Evolutionary conservation across 2,329 filamentous ascomycete genomes (phyloP), one percentile per base, ranked within the genome.

Genomic region (Xylariaceae sp.): DNA sequence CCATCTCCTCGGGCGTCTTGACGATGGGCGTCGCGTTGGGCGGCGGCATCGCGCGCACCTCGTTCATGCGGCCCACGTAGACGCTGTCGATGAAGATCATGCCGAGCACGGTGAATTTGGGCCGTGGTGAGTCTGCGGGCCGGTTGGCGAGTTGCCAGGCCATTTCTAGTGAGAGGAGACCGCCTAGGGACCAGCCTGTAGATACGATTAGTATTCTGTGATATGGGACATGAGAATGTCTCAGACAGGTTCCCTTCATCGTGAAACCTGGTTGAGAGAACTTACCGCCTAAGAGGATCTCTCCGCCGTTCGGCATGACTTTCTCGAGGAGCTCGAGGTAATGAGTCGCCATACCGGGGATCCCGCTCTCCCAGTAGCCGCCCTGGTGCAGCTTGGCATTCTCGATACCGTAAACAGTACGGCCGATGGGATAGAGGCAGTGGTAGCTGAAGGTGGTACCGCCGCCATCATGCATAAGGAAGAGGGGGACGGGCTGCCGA

Each of bases 401-500:
- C 60, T 76, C 72, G 57, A 86, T 81, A 55, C 77, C 83, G 62
- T 80, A 83, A 44, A 83, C 70, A 15, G 74, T 71, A 4, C 83
- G 80, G 39, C 72, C 70, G 18, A 85, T 73, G 1, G 74, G 67
- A 15, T 78, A 75, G 3, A 86, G 74, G 62, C 78, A 80, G 70
- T 82, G 77, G 69, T 86, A 86, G 64, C 76, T 77, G 67, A 82
- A 84, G 2, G 78, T 79, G 1, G 83, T 86, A 67, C 83, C 83
- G 64, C 83, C 82, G 63, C 83, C 83, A 62, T 86, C 83, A 71
- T 86, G 83, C 45, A 85, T 73, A 49, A 86, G 76, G 59, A 86
- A 73, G 51, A 84, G 72, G 1, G 83, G 82, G n/a, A 74, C 64
- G 9, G 62, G 66, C 37, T 66, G 62, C 56, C 57, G 61, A 45